These are phyloP conservation scores for Suhomyces wounanorum DNA, from an alignment of 1,139 yeast species.

Conservation along the genomic window DNA sequence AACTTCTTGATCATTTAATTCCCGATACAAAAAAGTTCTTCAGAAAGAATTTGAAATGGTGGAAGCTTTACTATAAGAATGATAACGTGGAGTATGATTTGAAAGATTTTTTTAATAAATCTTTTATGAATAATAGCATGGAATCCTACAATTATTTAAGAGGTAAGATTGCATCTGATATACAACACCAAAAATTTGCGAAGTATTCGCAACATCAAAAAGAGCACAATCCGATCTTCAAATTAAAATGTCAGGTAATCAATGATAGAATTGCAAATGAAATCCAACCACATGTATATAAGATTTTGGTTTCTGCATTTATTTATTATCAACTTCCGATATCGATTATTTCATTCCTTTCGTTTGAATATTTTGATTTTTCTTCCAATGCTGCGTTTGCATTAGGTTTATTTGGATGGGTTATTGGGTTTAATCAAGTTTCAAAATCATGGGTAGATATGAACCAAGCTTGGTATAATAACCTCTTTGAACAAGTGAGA, in stretches of 20 bases:
- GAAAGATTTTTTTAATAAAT: slow-evolving; percentile 38
- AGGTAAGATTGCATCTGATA: slow-evolving; percentile 34
- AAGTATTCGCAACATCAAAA: slow-evolving; percentile 5
- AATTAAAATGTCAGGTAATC: slow-evolving; percentile 33
- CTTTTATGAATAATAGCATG: slow-evolving; percentile 44
- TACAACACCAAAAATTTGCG: slow-evolving; percentile 25
- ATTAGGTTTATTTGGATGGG: slow-evolving; percentile 42
- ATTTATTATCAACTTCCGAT: slow-evolving; percentile 45
- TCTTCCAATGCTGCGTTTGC: slow-evolving; percentile 38
- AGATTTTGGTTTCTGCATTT: slow-evolving; percentile 33
- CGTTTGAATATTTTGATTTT: slow-evolving; percentile 41
- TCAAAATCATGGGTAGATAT: slow-evolving; percentile 41
- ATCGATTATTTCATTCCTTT: slow-evolving; percentile 31
- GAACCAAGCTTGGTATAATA: slow-evolving; percentile 30
- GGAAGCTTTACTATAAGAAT: slow-evolving; percentile 46
- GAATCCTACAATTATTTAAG: slow-evolving; percentile 40
- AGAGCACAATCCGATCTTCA: slow-evolving; percentile 33
- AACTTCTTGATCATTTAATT: slow-evolving; percentile 37
- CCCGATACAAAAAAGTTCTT: slow-evolving; percentile 37
- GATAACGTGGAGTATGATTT: slow-evolving; percentile 50
- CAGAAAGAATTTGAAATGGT: slow-evolving; percentile 39
- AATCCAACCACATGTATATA: slow-evolving; percentile 43
- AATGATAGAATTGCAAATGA: slow-evolving; percentile 31
- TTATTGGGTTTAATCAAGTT: slow-evolving; percentile 46
- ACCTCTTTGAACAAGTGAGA: slow-evolving; percentile 39